phyloP scores from a whole-genome alignment of 495 filamentous ascomycete genomes.

The Clohesyomyces aquaticus region DNA sequence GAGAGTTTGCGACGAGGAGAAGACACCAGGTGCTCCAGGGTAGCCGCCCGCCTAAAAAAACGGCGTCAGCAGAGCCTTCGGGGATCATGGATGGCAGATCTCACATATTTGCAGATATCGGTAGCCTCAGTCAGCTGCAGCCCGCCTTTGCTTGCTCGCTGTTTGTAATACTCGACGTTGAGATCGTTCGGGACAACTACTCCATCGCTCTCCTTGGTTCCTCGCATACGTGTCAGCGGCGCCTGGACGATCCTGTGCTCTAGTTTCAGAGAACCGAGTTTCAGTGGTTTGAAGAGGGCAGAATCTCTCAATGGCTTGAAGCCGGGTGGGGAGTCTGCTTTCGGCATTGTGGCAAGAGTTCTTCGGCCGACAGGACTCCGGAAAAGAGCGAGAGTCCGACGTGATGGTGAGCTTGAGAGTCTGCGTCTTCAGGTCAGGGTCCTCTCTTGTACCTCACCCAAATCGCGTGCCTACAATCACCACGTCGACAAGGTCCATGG shows the following conservation, averaged over 20 bases:
- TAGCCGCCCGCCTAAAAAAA: conserved; percentile 34
- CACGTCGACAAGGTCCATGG: not conserved
- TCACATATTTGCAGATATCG: conserved; percentile 38
- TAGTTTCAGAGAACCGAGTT: conserved; percentile 31
- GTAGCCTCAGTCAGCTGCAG: conserved; percentile 40
- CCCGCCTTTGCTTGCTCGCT: conserved; percentile 38
- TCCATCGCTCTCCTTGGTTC: conserved; percentile 37
- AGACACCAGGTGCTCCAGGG: conserved; percentile 38
- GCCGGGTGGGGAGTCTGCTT: conserved; percentile 28
- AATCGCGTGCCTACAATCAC: not conserved
- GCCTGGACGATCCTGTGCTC: conserved; percentile 38
- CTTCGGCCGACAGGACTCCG: not conserved
- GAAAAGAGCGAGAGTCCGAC: not conserved
- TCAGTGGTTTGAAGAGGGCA: conserved; percentile 38
- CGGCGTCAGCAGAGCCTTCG: not conserved
- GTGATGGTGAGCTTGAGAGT: not conserved
- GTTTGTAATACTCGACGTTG: conserved; percentile 38
- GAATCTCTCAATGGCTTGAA: conserved; percentile 36
- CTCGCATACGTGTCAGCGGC: conserved; percentile 40
- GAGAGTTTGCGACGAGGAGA: conserved; percentile 32
- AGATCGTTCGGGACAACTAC: conserved; percentile 35
- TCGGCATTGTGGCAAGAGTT: too few species aligned
- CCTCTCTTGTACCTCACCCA: conserved; percentile 33
- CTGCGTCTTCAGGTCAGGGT: conserved; percentile 16
- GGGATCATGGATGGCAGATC: not conserved